phyloP scores from a whole-genome alignment of 495 filamentous ascomycete genomes.

The Aspergillus avenaceus region DNA sequence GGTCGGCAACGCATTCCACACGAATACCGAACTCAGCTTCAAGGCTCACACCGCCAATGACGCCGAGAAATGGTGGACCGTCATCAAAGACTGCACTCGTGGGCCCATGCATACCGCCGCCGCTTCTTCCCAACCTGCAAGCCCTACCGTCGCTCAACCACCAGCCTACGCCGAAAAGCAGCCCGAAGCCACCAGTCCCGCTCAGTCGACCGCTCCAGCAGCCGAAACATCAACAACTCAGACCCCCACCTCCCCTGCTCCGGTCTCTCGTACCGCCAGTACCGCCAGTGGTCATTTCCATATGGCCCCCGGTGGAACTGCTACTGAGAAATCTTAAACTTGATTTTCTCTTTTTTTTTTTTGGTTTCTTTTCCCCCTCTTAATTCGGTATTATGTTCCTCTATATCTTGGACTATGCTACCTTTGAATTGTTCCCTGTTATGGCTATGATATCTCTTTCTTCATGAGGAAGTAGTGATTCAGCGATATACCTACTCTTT shows the following conservation, averaged over 20 bases:
- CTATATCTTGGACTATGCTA: not conserved
- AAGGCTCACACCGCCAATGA: conserved; percentile 70
- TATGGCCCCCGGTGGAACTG: conserved; percentile 22
- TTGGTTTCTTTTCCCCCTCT: not conserved
- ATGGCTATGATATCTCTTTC: not conserved
- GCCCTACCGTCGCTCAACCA: conserved; percentile 14
- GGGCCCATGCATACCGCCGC: conserved; percentile 10
- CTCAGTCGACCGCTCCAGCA: not conserved
- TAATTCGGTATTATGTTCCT: not conserved
- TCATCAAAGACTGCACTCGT: conserved; percentile 50
- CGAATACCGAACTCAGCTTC: conserved; percentile 61
- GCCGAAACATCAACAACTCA: not conserved
- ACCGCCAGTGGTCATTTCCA: conserved; percentile 27
- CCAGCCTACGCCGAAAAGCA: conserved; percentile 17
- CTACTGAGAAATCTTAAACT: conserved; percentile 15
- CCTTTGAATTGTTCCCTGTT: not conserved
- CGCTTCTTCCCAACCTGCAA: conserved; percentile 12
- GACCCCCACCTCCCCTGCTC: conserved; percentile 3
- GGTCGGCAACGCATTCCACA: conserved; percentile 55
- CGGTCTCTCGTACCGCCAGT: conserved; percentile 24
- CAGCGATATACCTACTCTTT: not conserved
- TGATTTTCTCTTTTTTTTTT: not conserved
- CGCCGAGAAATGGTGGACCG: conserved; percentile 77
- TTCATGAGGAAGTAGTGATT: not conserved
- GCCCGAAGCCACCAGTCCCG: conserved; percentile 2